Evolutionary conservation across 2,329 filamentous ascomycete species (phyloP), one percentile per base, ranked within the genome.

Genomic region (Claviceps spartinae): DNA sequence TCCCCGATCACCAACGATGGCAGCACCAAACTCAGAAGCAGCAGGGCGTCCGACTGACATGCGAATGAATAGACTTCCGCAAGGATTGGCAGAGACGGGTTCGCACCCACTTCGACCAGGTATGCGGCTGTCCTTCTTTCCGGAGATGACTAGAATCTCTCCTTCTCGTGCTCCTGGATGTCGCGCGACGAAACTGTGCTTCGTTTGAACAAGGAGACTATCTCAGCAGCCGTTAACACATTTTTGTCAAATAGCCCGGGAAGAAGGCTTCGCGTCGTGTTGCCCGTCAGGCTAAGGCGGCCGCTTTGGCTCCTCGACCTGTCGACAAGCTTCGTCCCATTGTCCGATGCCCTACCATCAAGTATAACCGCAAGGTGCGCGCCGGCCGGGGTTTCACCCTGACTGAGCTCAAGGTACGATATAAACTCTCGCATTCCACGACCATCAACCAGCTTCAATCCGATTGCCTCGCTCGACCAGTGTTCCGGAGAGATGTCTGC

Each of bases 1-100:
- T 30, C 34, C 43, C 41, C 56, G 48, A 59, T 51, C 61, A 61
- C 64, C 62, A 57, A 61, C 58, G 54, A 56, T 60, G 53, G 55
- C 52, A 57, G 64, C 63, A 38, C 14, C 4, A 8, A 11, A 9
- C 3, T 11, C 8, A 20, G 30, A 8, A 18, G 26, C 44, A 16
- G 3, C 9, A 22, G 40, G n/a, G 26, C 48, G 26, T 20, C 14
- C 26, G 64, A 70, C 74, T 75, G 65, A 73, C 65, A 57, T 55
- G 26, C 59, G 57, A 49, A 52, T 52, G 62, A 38, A 69, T 69
- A 93, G 87, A 96, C 74, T 95, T 95, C 88, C 90, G 88, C 79
- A 96, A 95, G 88, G 90, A 98, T 82, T 98, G 93, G 93, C 90
- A 97, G 78, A 88, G 89, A 79, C 88, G 90, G 78, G 93, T 98